Base-by-base conservation (phyloP, 352 stramenopile genomes). In the Globisporangium splendens region DNA sequence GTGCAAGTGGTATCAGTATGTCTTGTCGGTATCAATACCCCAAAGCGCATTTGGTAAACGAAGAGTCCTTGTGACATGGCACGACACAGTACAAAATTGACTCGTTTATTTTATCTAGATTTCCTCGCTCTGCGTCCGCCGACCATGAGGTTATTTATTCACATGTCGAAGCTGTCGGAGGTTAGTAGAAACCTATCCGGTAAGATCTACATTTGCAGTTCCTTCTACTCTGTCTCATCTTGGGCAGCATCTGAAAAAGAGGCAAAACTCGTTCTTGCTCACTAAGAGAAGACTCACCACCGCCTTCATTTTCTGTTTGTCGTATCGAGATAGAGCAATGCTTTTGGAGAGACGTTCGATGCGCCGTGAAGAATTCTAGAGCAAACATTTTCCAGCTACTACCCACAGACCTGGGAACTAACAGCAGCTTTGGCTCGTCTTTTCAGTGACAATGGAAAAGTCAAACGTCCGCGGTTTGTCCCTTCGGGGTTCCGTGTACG, bases 401-500 rank as follows among this genome's bases (percentile, higher is more conserved):
- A 47, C 17, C 41, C n/a, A n/a, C 46, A 14, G 24, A 10, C 20
- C n/a, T 51, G 20, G 46, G 18, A 28, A 51, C 18, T 50, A 31
- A 35, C 46, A 35, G 46, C 46, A 50, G 4, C 18, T 50, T 51
- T 24, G 14, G 28, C 18, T 46, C 13, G 21, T 38, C 56, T 17
- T 10, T 33, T 51, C 24, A 20, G 28, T 56, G 24, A 22, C 41
- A 50, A 66, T 66, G 54, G 61, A 66, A 31, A 66, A 59, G 43
- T 50, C n/a, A 11, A 62, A 47, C 17, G 48, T 59, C 28, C 61
- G 61, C 20, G 69, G 66, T 38, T 44, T 83, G n/a, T 66, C 63
- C 20, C 63, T 80, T 14, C 72, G 51, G 13, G 71, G 73, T 14
- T 72, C 73, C 43, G 62, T 75, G 49, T 80, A 77, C 56, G 53